phyloP scores from a whole-genome alignment of 2,329 filamentous ascomycete species.

The Xylariaceae sp. region DNA sequence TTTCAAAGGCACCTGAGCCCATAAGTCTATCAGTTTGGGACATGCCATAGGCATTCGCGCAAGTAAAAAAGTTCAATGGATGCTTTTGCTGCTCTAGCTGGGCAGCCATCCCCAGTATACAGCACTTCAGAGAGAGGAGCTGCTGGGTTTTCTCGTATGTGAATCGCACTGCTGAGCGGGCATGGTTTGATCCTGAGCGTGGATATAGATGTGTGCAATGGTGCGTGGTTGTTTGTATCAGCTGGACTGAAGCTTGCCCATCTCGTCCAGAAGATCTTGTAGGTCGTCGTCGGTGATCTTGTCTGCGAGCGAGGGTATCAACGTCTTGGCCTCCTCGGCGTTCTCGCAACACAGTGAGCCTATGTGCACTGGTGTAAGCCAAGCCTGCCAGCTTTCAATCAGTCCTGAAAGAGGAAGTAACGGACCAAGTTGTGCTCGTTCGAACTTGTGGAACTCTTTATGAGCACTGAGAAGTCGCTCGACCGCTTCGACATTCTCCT shows the following conservation, averaged over 20 bases:
- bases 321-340: slow-evolving; percentile 90
- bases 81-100: slow-evolving; percentile 1
- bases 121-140: no score
- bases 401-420: slow-evolving; percentile 15
- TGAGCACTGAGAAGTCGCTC: slow-evolving; percentile 78
- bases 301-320: slow-evolving; percentile 82
- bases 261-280: slow-evolving; percentile 82
- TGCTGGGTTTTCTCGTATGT: no score
- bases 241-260: slow-evolving; percentile 62
- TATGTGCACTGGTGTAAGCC: slow-evolving; percentile 30
- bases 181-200: background rate
- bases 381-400: background rate
- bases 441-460: slow-evolving; percentile 80
- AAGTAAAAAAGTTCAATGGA: background rate
- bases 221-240: slow-evolving; percentile 15
- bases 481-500: slow-evolving; percentile 91
- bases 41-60: background rate
- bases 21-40: slow-evolving; percentile 10
- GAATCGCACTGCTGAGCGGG: no score
- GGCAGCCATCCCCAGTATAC: no score
- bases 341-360: slow-evolving; percentile 88
- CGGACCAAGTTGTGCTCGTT: slow-evolving; percentile 84
- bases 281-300: slow-evolving; percentile 90
- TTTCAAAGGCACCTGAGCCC: slow-evolving; percentile 9
- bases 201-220: background rate